A percentile compares a stretch with the other conserved stretches of the same genome.
phyloP scores from a whole-genome alignment of 768 basidiomycete species.

The Lanmaoa pseudosensibilis region DNA sequence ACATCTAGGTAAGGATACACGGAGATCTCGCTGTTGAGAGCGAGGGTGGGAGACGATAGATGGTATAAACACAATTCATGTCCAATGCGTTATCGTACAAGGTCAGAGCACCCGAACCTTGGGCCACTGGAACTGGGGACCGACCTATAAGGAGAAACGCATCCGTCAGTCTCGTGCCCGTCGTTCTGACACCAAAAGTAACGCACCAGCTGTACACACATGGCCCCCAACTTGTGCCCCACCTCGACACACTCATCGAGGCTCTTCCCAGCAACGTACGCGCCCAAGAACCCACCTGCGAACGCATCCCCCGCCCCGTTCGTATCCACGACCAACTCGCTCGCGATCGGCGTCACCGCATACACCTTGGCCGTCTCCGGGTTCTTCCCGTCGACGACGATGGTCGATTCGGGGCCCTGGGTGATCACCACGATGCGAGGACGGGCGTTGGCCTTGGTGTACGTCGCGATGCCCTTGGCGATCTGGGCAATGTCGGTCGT shows the following conservation, averaged over 20 bases:
- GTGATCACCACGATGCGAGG: slow-evolving; percentile 89
- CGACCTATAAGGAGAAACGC: slow-evolving; percentile 39
- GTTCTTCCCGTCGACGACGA: slow-evolving; percentile 64
- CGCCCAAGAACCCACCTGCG: slow-evolving; percentile 94
- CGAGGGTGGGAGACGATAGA: slow-evolving; percentile 19
- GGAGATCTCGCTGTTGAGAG: slow-evolving; percentile 40
- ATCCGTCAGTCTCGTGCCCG: background rate
- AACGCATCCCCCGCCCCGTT: slow-evolving; percentile 99
- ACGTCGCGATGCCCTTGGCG: slow-evolving; percentile 72
- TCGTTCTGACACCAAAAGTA: background rate
- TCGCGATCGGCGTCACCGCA: slow-evolving; percentile 55
- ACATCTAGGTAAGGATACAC: slow-evolving; percentile 29
- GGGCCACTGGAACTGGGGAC: slow-evolving; percentile 57
- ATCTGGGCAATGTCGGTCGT: slow-evolving; percentile 65
- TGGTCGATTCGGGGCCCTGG: slow-evolving; percentile 78
- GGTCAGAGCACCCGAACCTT: slow-evolving; percentile 48
- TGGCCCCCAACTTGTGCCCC: slow-evolving; percentile 84
- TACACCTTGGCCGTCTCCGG: slow-evolving; percentile 53
- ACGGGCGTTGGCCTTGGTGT: slow-evolving; percentile 74
- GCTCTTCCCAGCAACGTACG: slow-evolving; percentile 72
- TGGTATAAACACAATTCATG: background rate
- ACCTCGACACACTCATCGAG: slow-evolving; percentile 76
- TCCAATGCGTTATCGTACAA: background rate
- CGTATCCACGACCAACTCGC: slow-evolving; percentile 84
- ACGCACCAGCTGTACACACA: slow-evolving; percentile 79